Evolutionary conservation across 495 filamentous ascomycete species (phyloP).

Genomic region (Chaetomium cochliodes): DNA sequence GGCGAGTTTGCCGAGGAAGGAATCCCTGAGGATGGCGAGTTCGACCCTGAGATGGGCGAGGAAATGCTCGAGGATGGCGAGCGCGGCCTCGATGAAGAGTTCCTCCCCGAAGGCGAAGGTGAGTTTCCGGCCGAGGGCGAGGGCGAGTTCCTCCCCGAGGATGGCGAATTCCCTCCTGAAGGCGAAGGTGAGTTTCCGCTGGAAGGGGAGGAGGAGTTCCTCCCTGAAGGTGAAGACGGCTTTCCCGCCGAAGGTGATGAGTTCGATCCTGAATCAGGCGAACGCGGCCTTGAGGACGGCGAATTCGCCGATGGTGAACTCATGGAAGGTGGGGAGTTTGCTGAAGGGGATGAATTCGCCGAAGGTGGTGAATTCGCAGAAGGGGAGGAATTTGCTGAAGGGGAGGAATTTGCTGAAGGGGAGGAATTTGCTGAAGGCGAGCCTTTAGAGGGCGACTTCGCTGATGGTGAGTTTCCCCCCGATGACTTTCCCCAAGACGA

Average conservation of each 20-base stretch:
- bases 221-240: neutral
- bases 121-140: neutral
- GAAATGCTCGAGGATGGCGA: conserved; percentile 15
- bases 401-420: neutral
- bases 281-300: neutral
- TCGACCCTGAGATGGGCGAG: conserved; percentile 6
- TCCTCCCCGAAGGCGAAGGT: conserved; percentile 2
- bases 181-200: conserved; percentile 13
- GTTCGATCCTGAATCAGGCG: neutral
- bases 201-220: conserved; percentile 11
- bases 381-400: neutral
- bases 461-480: conserved; percentile 4
- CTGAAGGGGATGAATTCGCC: neutral
- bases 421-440: neutral
- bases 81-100: conserved; percentile 13
- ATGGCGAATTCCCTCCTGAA: conserved; percentile 1
- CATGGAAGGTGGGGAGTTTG: neutral
- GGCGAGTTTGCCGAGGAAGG: conserved; percentile 14
- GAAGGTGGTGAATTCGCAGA: neutral
- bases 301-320: neutral
- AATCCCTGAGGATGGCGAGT: conserved; percentile 10
- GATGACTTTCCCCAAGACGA: neutral
- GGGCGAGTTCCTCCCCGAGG: conserved; percentile 4
- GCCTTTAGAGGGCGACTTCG: neutral
- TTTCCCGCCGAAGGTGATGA: conserved; percentile 1